A percentile compares a stretch with the other conserved stretches of the same genome.
phyloP scores from a whole-genome alignment of 2,329 filamentous ascomycete genomes.

The Colletotrichum echinochloae region DNA sequence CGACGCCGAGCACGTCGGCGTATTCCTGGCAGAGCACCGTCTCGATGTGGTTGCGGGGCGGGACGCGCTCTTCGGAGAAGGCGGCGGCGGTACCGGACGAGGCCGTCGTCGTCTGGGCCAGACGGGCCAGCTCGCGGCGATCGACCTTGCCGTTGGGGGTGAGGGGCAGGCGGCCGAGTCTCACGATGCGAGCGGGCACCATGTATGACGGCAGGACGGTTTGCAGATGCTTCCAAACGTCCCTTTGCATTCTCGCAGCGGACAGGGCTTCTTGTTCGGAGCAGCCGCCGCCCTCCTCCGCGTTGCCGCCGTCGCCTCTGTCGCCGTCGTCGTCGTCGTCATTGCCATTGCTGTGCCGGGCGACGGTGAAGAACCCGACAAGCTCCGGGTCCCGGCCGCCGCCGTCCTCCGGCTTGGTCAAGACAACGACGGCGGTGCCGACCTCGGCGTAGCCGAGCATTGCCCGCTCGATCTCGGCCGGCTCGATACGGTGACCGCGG shows the following conservation, averaged over 20 bases:
- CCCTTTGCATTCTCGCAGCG: too few relatives aligned
- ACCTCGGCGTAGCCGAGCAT: conserved; percentile 39
- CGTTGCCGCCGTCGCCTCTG: neutral
- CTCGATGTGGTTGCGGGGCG: conserved; percentile 42
- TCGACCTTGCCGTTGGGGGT: conserved; percentile 46
- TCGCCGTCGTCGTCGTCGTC: neutral
- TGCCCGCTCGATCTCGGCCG: conserved; percentile 45
- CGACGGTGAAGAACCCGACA: neutral
- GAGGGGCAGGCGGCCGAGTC: conserved; percentile 45
- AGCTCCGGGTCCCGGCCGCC: neutral
- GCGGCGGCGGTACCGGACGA: neutral
- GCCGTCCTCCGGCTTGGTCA: neutral
- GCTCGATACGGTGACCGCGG: conserved; percentile 47
- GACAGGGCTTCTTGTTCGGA: too few relatives aligned
- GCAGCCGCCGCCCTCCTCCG: too few relatives aligned
- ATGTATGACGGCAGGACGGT: conserved; percentile 43
- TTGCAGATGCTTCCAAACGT: neutral
- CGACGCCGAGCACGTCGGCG: conserved; percentile 11
- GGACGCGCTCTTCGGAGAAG: neutral
- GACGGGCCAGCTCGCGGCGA: conserved; percentile 18
- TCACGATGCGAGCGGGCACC: conserved; percentile 43
- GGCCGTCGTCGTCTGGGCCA: neutral
- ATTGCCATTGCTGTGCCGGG: neutral
- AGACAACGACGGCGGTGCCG: conserved; percentile 42
- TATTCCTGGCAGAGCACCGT: conserved; percentile 28